phyloP scores from a whole-genome alignment of 2,329 filamentous ascomycete species.

The Exophiala calicioides region DNA sequence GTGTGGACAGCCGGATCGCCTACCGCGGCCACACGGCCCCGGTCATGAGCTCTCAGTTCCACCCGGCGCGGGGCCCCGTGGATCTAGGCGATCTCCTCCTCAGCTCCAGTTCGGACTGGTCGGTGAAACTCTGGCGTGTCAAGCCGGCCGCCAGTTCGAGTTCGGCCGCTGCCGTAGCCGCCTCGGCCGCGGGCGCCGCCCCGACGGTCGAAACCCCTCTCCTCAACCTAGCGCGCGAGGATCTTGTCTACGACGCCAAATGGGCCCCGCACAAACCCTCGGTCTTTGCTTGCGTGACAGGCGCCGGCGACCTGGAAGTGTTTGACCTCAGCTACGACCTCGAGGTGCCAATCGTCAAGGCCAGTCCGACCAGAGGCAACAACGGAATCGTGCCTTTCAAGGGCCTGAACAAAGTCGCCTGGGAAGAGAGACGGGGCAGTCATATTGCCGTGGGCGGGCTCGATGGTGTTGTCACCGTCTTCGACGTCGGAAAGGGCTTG shows the following conservation, averaged over 20 bases:
- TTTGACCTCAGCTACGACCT: slow-evolving; percentile 94
- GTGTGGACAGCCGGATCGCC: slow-evolving; percentile 82
- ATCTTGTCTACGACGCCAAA: slow-evolving; percentile 91
- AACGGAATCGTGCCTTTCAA: slow-evolving; percentile 70
- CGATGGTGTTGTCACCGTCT: slow-evolving; percentile 85
- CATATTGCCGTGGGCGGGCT: slow-evolving; percentile 87
- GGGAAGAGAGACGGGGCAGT: slow-evolving; percentile 88
- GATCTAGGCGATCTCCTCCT: slow-evolving; percentile 93
- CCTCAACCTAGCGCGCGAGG: slow-evolving; percentile 88
- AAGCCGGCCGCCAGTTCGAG: slow-evolving; percentile 53
- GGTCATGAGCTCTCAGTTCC: slow-evolving; percentile 94
- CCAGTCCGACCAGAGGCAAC: slow-evolving; percentile 66
- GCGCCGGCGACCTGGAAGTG: slow-evolving; percentile 85
- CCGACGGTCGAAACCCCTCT: slow-evolving; percentile 67
- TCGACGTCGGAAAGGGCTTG: slow-evolving; percentile 75
- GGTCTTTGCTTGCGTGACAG: slow-evolving; percentile 92
- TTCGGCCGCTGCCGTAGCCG: slow-evolving; percentile 47
- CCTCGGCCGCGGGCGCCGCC: slow-evolving; percentile 34
- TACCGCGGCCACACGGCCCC: slow-evolving; percentile 91
- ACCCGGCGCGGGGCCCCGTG: slow-evolving; percentile 86
- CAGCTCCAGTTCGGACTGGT: slow-evolving; percentile 93
- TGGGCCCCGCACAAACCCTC: slow-evolving; percentile 95
- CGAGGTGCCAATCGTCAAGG: slow-evolving; percentile 84
- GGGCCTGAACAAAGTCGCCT: slow-evolving; percentile 90
- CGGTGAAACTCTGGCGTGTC: slow-evolving; percentile 94